Base-by-base conservation (phyloP, 768 basidiomycete species). In the Baorangia bicolor region DNA sequence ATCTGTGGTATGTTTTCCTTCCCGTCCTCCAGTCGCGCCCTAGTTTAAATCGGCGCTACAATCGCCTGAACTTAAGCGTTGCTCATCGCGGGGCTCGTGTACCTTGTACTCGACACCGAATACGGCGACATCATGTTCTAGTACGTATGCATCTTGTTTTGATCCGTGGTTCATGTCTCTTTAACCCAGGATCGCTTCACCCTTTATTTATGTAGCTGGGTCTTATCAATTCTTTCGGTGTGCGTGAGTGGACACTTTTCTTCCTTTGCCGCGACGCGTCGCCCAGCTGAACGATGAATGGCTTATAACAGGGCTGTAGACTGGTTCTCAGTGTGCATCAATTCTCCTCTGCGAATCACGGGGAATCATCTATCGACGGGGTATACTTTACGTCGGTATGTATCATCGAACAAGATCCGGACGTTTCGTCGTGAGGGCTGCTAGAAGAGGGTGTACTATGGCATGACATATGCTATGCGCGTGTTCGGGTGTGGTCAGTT, bases 181-280 rank as follows among this genome's bases (percentile, higher is more conserved):
- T 16, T 9, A 16, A 18, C 33, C 4, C 27, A 16, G 23, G 45
- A 13, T 21, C 7, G 39, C 39, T 16, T 34, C 6, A 31, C 7
- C 47, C 18, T 33, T 35, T 20, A 18, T 35, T 37, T 8, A 30
- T 34, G 3, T 30, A 60, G 56, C 27, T 53, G 59, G 56, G 9
- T 48, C 12, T 43, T 55, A 18, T 55, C 59, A 3, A 38, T 43
- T 16, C 46, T 58, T 16, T 60, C 56, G 18, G 38, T 58, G 34
- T 47, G 51, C 23, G 59, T 58, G 14, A 41, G 56, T 53, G 18
- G n/a, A n/a, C n/a, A n/a, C n/a, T n/a, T n/a, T 7, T 5, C 16
- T 16, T 25, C n/a, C n/a, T n/a, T n/a, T n/a, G n/a, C n/a, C n/a
- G n/a, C n/a, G n/a, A n/a, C n/a, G 38, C 14, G 18, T 7, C 20